Evolutionary conservation across 352 stramenopile genomes (phyloP).

Genomic region (Pythium phragmiticola): DNA sequence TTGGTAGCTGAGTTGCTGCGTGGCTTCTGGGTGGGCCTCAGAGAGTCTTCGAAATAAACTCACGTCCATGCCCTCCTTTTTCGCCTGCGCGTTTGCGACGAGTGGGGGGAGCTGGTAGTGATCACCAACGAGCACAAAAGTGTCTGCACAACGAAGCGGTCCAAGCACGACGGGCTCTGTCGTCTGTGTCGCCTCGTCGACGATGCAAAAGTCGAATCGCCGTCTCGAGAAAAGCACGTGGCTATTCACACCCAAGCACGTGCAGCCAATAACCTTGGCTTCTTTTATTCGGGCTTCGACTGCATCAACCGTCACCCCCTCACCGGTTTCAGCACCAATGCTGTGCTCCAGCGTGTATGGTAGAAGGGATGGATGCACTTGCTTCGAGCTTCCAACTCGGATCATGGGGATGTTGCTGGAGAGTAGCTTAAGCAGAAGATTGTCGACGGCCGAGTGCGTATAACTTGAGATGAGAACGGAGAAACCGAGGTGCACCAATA

Average conservation of each 20-base stretch:
- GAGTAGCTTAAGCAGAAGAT: conserved; percentile 94
- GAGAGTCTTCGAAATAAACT: conserved; percentile 92
- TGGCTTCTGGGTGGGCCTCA: conserved; percentile 88
- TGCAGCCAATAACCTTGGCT: conserved; percentile 67
- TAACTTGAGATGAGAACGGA: conserved; percentile 97
- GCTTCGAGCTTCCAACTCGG: conserved; percentile 64
- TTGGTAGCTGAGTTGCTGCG: conserved; percentile 95
- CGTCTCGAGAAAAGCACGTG: conserved; percentile 80
- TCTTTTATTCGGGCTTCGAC: conserved; percentile 53
- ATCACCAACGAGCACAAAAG: conserved; percentile 97
- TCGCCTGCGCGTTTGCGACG: conserved; percentile 88
- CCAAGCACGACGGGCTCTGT: conserved; percentile 94
- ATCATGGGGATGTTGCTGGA: conserved; percentile 59
- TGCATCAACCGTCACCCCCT: conserved; percentile 32
- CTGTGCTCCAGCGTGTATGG: conserved; percentile 51
- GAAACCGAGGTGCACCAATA: conserved; percentile 90
- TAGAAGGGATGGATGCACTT: conserved; percentile 71
- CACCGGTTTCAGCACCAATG: conserved; percentile 1
- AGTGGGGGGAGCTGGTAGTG: conserved; percentile 98
- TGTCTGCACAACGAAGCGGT: conserved; percentile 90
- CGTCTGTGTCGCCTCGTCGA: conserved; percentile 99
- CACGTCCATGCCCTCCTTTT: conserved; percentile 80
- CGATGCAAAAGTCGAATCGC: conserved; percentile 97
- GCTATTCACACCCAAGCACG: conserved; percentile 73
- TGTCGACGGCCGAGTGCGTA: conserved; percentile 98